Conservation (phyloP, 352 stramenopile species). For the Elongisporangium anandrum region DNA sequence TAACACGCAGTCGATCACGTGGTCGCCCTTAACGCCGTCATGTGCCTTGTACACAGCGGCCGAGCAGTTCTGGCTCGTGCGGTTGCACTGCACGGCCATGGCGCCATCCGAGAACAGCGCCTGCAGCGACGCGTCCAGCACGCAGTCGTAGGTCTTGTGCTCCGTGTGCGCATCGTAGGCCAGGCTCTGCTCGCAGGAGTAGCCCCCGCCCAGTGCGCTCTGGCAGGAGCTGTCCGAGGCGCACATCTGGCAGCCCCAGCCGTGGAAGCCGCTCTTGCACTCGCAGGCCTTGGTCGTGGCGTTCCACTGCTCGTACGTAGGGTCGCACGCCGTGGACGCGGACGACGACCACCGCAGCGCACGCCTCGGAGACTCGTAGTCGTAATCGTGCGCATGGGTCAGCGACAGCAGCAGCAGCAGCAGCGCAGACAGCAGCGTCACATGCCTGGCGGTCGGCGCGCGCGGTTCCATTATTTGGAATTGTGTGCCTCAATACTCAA, state of each 20-base stretch:
- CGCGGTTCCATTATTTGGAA: background rate
- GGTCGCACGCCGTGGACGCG: slow-evolving; percentile 26
- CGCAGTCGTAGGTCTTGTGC: slow-evolving; percentile 70
- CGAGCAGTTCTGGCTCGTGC: slow-evolving; percentile 41
- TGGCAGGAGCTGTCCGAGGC: slow-evolving; percentile 23
- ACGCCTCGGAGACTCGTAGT: background rate
- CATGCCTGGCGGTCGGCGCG: background rate
- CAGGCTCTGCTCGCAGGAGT: slow-evolving; percentile 43
- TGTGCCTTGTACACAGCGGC: slow-evolving; percentile 66
- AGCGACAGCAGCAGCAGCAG: background rate
- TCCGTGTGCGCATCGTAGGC: slow-evolving; percentile 36
- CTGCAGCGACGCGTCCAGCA: slow-evolving; percentile 46
- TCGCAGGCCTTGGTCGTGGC: slow-evolving; percentile 46
- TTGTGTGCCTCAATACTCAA: background rate
- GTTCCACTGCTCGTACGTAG: slow-evolving; percentile 55
- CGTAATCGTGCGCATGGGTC: background rate
- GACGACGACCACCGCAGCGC: background rate
- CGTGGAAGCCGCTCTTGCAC: slow-evolving; percentile 52
- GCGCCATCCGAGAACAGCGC: slow-evolving; percentile 61
- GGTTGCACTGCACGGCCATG: slow-evolving; percentile 57
- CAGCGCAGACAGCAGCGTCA: background rate
- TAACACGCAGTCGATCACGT: slow-evolving; percentile 74
- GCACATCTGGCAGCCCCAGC: slow-evolving; percentile 66
- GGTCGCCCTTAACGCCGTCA: slow-evolving; percentile 32
- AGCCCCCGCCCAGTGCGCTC: slow-evolving; percentile 25